These are phyloP conservation scores for Chytriomyces confervae DNA, from an alignment of 192 early-diverging fungal genomes.

Conservation along the genomic window DNA sequence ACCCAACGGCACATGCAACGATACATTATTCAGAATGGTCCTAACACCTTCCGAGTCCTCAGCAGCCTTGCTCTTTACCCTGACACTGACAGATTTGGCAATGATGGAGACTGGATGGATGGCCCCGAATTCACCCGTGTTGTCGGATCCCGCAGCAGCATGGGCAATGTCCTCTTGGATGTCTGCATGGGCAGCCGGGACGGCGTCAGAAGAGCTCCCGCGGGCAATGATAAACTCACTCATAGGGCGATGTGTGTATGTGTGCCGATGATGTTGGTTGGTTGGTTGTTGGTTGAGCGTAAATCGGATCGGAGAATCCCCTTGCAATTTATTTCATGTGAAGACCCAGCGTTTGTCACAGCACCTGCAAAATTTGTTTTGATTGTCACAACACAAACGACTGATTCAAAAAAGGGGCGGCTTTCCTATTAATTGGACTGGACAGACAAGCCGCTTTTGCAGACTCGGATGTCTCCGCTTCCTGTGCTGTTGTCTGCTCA, in stretches of 20 bases:
- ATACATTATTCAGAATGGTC: constrained; percentile 39
- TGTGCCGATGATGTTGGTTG: background rate
- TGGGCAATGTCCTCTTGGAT: background rate
- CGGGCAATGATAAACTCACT: background rate
- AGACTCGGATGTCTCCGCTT: too few relatives aligned
- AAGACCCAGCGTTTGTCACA: too few relatives aligned
- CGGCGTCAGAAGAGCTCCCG: background rate
- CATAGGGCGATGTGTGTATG: background rate
- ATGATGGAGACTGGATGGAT: constrained; percentile 33
- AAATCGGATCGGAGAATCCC: too few relatives aligned
- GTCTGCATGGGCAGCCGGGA: background rate
- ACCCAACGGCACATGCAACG: constrained; percentile 36
- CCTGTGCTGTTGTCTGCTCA: too few relatives aligned
- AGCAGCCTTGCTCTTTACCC: constrained; percentile 9
- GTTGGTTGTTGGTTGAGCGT: background rate
- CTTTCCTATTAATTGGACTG: too few relatives aligned
- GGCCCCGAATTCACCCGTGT: constrained; percentile 14
- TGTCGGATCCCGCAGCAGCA: background rate
- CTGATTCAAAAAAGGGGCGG: too few relatives aligned
- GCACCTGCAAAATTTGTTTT: too few relatives aligned
- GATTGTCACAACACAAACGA: too few relatives aligned
- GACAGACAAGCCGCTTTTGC: too few relatives aligned
- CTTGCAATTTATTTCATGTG: too few relatives aligned
- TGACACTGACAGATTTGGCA: background rate
- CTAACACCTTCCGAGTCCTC: background rate